Evolutionary conservation across 2,329 filamentous ascomycete genomes (phyloP).

Genomic region (Fusarium nematophilum): DNA sequence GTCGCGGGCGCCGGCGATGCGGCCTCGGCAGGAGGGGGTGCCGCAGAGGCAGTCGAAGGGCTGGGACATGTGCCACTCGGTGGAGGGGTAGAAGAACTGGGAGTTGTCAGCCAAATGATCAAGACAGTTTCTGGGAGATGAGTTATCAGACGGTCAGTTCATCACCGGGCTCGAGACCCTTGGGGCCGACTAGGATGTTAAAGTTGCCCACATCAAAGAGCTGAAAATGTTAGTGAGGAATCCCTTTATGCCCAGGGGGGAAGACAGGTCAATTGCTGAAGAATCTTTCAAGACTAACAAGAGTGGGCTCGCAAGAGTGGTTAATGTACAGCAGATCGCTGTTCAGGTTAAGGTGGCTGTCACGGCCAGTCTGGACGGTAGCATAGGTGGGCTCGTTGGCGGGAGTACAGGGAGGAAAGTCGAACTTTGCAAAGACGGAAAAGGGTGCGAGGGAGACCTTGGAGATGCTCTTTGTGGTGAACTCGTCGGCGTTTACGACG

Average conservation of each 20-base stretch:
- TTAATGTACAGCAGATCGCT: slow-evolving; percentile 76
- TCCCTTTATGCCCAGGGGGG: neutral
- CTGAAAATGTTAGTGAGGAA: slow-evolving; percentile 49
- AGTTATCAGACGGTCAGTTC: slow-evolving; percentile 63
- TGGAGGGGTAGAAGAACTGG: slow-evolving; percentile 83
- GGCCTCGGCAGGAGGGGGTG: slow-evolving; percentile 66
- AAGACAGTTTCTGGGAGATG: too few relatives aligned
- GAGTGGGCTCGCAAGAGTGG: slow-evolving; percentile 73
- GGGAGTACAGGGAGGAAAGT: slow-evolving; percentile 71
- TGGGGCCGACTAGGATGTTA: slow-evolving; percentile 68
- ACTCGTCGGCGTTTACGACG: slow-evolving; percentile 63
- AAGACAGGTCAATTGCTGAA: slow-evolving; percentile 4
- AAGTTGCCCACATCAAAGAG: slow-evolving; percentile 70
- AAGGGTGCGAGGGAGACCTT: slow-evolving; percentile 68
- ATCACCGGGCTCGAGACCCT: slow-evolving; percentile 65
- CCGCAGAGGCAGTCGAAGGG: slow-evolving; percentile 75
- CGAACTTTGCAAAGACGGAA: slow-evolving; percentile 73
- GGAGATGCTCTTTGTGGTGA: slow-evolving; percentile 70
- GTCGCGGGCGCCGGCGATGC: slow-evolving; percentile 71
- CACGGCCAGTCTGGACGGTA: slow-evolving; percentile 69
- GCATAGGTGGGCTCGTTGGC: slow-evolving; percentile 69
- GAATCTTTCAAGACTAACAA: slow-evolving; percentile 59
- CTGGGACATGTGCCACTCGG: slow-evolving; percentile 80
- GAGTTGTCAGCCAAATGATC: too few relatives aligned
- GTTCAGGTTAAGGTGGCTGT: slow-evolving; percentile 71